Base-by-base conservation (phyloP, 768 basidiomycete genomes). In the Podaxis mareebaensis region DNA sequence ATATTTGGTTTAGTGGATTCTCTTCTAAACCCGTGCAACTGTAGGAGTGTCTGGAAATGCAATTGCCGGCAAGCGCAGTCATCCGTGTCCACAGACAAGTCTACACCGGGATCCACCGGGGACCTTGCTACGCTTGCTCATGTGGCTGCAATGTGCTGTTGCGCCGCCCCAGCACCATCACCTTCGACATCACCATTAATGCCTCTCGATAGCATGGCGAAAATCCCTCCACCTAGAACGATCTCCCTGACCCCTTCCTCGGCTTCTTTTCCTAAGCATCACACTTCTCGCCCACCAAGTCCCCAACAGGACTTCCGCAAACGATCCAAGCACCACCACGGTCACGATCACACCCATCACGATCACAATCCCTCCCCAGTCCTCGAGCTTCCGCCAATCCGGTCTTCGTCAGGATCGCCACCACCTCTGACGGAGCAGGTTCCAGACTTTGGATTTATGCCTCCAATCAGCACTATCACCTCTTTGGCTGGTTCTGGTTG, bases 401-500 rank as follows among this genome's bases (percentile, higher is more conserved):
- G 78, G 53, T 69, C 67, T 65, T 61, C 69, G 40, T 67, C 73
- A 6, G 58, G 71, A 17, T 67, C 75, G 5, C 64, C 73, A 48
- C 57, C 72, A 42, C 63, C 72, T 64, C 64, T 64, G 12, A 58
- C 68, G 30, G 61, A 70, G 12, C 55, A 73, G 26, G 70, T 79
- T 26, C 85, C 85, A 17, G 71, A 77, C 15, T 91, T 87, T 65
- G 78, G 80, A 24, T 72, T 74, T 13, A 87, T 91, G 73, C 87
- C 88, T 13, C 81, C 89, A 1, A 81, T 89, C 69, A 85, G 81
- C 67, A 75, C 78, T 48, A 80, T 88, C 49, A 76, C 77, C 22
- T 86, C 87, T 4, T 72, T 88, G 12, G 87, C 88, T 1, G 87
- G 85, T 13, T 82, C 89, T 2, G 89, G 87, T 2, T 92, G 91